Evolutionary conservation across 768 basidiomycete species (phyloP).

Genomic region (Rubroboletus satanas): DNA sequence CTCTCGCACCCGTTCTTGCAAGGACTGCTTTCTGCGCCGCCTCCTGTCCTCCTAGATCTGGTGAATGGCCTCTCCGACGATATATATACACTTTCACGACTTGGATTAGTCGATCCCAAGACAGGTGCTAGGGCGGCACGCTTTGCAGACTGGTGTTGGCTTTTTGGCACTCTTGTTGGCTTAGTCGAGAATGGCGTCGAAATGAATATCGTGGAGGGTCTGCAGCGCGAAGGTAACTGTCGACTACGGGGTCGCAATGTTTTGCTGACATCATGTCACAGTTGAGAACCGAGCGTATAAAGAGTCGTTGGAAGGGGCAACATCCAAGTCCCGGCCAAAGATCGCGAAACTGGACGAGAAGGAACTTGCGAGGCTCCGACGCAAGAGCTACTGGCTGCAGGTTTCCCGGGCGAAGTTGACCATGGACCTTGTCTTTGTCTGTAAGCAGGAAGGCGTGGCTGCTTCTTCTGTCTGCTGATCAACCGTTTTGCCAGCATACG

Average conservation of each 20-base stretch:
- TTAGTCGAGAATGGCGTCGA: conserved; percentile 84
- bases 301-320: conserved; percentile 69
- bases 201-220: conserved; percentile 60
- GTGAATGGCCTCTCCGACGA: conserved; percentile 75
- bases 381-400: conserved; percentile 75
- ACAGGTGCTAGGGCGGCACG: conserved; percentile 66
- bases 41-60: conserved; percentile 77
- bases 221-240: conserved; percentile 57
- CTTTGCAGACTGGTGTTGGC: conserved; percentile 86
- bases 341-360: conserved; percentile 59
- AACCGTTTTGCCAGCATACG: conserved; percentile 54
- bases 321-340: conserved; percentile 63
- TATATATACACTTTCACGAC: conserved; percentile 65
- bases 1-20: conserved; percentile 63
- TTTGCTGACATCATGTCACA: conserved; percentile 26
- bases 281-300: conserved; percentile 70
- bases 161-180: conserved; percentile 71
- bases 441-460: conserved; percentile 42
- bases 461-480: conserved; percentile 6
- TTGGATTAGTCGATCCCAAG: conserved; percentile 65
- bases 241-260: neutral
- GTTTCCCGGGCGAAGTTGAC: conserved; percentile 64
- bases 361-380: conserved; percentile 63
- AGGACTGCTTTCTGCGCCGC: conserved; percentile 72
- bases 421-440: conserved; percentile 88